phyloP scores from a whole-genome alignment of 2,329 filamentous ascomycete genomes.

The Neobulgaria alba region DNA sequence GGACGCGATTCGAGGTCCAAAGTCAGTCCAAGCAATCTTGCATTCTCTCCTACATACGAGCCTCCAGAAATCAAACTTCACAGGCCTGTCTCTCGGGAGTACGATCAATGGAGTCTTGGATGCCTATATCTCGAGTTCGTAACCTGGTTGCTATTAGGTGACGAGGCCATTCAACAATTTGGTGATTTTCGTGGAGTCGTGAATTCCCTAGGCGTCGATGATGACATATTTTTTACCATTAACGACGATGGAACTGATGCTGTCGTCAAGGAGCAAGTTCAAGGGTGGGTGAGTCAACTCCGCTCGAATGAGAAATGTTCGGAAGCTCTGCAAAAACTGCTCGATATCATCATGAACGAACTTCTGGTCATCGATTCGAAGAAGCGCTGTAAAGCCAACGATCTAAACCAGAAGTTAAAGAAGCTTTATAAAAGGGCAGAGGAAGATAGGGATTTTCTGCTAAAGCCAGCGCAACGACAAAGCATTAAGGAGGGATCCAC shows the following conservation, averaged over 20 bases:
- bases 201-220: slow-evolving; percentile 4
- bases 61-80: slow-evolving; percentile 31
- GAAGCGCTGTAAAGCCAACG: slow-evolving; percentile 1
- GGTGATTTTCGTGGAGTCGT: slow-evolving; percentile 4
- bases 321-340: slow-evolving; percentile 11
- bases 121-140: slow-evolving; percentile 32
- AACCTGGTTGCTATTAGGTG: slow-evolving; percentile 30
- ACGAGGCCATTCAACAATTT: slow-evolving; percentile 11
- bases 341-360: slow-evolving; percentile 10
- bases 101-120: slow-evolving; percentile 32
- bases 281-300: slow-evolving; percentile 7
- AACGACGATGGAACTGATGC: slow-evolving; percentile 1
- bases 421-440: neutral
- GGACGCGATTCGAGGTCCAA: slow-evolving; percentile 26
- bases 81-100: slow-evolving; percentile 27
- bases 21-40: slow-evolving; percentile 11
- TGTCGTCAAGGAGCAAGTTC: slow-evolving; percentile 6
- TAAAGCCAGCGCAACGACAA: slow-evolving; percentile 4
- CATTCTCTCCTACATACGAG: slow-evolving; percentile 29
- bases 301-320: slow-evolving; percentile 13
- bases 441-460: slow-evolving; percentile 9
- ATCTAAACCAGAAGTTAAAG: slow-evolving; percentile 4
- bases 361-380: slow-evolving; percentile 11
- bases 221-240: slow-evolving; percentile 21
- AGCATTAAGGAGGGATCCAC: slow-evolving; percentile 2